Base-by-base conservation (phyloP, 83 land plant genomes). In the Picea abies region DNA sequence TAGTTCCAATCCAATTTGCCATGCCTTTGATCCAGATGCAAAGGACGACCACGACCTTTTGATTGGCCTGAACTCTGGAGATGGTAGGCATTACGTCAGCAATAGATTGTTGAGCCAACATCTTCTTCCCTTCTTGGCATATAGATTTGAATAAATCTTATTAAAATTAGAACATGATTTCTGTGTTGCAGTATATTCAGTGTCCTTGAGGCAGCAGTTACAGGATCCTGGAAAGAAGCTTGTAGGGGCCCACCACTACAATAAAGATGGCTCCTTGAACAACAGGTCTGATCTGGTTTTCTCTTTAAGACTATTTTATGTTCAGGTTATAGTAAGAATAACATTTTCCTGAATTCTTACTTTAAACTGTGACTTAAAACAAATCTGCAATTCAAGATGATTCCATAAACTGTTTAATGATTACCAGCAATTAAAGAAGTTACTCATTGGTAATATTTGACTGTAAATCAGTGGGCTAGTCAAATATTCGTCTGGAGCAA, bases 181-280 rank as follows among this genome's bases (percentile, higher is more conserved):
- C 32, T 83, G 68, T 79, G 39, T 86, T 82, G 79, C 84, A 97
- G 99, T 97, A 8, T 97, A 95, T 78, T 89, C 94, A 11, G 91
- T 91, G 56, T 92, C 98, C 60, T 84, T 97, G 82, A 88, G 99
- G 60, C 96, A 92, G 71, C 99, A 97, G 80, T 84, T 97, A 79
- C 99, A 95, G 81, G 99, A 97, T 81, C 84, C 91, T 17, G 97
- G 99, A 19, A 97, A 93, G 91, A 97, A 95, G 90, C 94, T 95
- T 83, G 91, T 93, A 70, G 98, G 93, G 37, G 97, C 98, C 7
- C 91, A 90, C 67, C 99, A 97, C 84, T 97, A 95, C 78, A 97
- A 97, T 84, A 97, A 95, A 83, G 99, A 97, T 85, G 98, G 99
- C 39, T 81, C 89, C 68, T 82, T 95, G 68, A 95, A 90, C 83